Base-by-base conservation (phyloP, 176 grass and related monocot species). In the Eragrostis curvula region DNA sequence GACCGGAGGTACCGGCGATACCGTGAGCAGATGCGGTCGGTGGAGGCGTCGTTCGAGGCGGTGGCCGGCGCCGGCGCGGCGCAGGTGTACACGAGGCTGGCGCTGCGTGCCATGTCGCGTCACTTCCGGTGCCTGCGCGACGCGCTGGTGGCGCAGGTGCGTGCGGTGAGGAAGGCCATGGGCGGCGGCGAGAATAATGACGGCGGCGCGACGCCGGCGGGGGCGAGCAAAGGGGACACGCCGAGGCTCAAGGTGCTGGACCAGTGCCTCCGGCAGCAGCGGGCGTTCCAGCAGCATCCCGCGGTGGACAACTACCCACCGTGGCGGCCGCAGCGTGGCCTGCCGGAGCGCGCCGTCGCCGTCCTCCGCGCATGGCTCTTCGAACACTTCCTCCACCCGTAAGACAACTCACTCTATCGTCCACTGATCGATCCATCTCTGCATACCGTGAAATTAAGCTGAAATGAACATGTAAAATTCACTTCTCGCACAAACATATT, bases 381-480 rank as follows among this genome's bases (percentile, higher is more conserved):
- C 24, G 94, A 94, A 27, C 94, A 97, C 55, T 97, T 97, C 74
- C 94, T 97, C 39, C 91, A 94, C 74, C 94, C 94, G 94, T 97
- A 67, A 46, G 71, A 1, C 15, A n/a, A n/a, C n/a, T n/a, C 43
- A 20, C 40, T 10, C 17, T 21, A 15, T 9, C 25, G 6, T 64
- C 61, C 1, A 39, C 18, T 48, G 42, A 8, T n/a, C n/a, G n/a
- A n/a, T n/a, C n/a, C n/a, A n/a, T n/a, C 42, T 11, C n/a, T 6
- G 3, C 27, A 47, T 45, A 0, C 44, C 12, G 11, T 5, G 17
- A 14, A 53, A 16, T 3, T 4, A 13, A 51, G 49, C 14, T 49
- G 12, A 49, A 49, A 49, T 49, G 10, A 12, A 49, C 44, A 1
- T 49, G 12, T 49, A 36, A 36, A 36, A 36, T 4, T 36, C 3